Evolutionary conservation across 192 early-diverging fungal species (phyloP).

Genomic region (Coemansia sp.): DNA sequence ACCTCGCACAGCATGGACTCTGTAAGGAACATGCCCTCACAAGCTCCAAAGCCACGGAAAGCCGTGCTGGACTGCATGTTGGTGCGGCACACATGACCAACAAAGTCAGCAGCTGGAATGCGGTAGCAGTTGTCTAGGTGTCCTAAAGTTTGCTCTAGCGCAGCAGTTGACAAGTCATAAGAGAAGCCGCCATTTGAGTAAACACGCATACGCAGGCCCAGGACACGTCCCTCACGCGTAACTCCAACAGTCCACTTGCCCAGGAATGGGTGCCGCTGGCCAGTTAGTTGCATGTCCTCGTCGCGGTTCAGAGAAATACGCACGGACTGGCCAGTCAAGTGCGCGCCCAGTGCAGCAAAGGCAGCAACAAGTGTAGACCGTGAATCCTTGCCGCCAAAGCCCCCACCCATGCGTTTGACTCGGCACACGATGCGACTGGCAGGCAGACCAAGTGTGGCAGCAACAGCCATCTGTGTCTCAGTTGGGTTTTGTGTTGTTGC

Average conservation of each 20-base stretch:
- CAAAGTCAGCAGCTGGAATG: slow-evolving; percentile 63
- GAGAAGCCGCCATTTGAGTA: slow-evolving; percentile 67
- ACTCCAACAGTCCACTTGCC: slow-evolving; percentile 75
- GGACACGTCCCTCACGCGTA: slow-evolving; percentile 60
- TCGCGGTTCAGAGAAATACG: slow-evolving; percentile 77
- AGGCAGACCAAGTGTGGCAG: slow-evolving; percentile 68
- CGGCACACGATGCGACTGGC: slow-evolving; percentile 66
- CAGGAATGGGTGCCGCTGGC: slow-evolving; percentile 76
- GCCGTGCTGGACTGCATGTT: slow-evolving; percentile 85
- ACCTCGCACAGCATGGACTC: slow-evolving; percentile 77
- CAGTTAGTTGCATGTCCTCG: slow-evolving; percentile 75
- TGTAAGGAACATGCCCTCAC: slow-evolving; percentile 78
- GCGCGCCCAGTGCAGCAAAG: slow-evolving; percentile 64
- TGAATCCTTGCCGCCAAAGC: slow-evolving; percentile 78
- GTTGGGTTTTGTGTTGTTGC: slow-evolving; percentile 75
- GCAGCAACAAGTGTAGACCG: slow-evolving; percentile 63
- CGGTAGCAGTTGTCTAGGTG: slow-evolving; percentile 79
- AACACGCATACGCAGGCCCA: slow-evolving; percentile 57
- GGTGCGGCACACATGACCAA: slow-evolving; percentile 72
- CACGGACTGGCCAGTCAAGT: slow-evolving; percentile 63
- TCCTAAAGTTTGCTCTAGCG: slow-evolving; percentile 69
- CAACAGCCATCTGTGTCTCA: slow-evolving; percentile 65
- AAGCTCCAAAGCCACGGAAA: slow-evolving; percentile 81
- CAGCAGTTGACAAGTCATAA: slow-evolving; percentile 59
- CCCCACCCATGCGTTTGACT: slow-evolving; percentile 84